Evolutionary conservation across 2,329 filamentous ascomycete genomes (phyloP).

Genomic region (Fusarium marasasianum): DNA sequence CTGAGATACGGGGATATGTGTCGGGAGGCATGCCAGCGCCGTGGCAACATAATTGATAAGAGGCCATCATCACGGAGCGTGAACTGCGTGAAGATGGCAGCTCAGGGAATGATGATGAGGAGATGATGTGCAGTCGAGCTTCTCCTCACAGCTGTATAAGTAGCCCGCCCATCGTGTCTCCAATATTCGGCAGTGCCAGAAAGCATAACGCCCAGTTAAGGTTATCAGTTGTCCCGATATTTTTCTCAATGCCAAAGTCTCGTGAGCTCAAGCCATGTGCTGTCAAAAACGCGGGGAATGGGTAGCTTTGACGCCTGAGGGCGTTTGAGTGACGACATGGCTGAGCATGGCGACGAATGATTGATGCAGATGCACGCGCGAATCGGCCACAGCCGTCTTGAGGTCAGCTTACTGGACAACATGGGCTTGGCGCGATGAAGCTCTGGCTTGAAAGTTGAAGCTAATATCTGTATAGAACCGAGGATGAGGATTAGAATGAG

Average conservation of each 20-base stretch:
- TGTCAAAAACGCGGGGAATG: conserved; percentile 31
- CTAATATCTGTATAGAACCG: background rate
- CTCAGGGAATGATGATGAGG: background rate
- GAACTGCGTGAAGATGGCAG: background rate
- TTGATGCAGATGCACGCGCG: background rate
- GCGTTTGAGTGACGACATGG: conserved; percentile 35
- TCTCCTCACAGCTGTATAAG: conserved; percentile 14
- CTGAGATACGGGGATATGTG: background rate
- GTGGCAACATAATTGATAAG: conserved; percentile 26
- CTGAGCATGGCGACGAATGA: conserved; percentile 11
- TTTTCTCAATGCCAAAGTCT: conserved; percentile 8
- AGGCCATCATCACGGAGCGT: conserved; percentile 4
- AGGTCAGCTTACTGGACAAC: conserved; percentile 23
- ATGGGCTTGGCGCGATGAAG: conserved; percentile 7
- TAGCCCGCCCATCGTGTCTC: background rate
- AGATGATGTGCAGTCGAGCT: background rate
- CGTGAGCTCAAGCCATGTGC: conserved; percentile 27
- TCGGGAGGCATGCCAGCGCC: conserved; percentile 16
- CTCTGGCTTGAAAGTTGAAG: background rate
- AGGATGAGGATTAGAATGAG: background rate
- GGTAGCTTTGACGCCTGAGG: conserved; percentile 13
- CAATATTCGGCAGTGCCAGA: conserved; percentile 3
- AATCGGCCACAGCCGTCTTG: background rate
- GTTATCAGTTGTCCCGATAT: background rate
- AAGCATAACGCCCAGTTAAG: background rate